Conservation (phyloP, 2,329 filamentous ascomycete genomes). For the Calonectria pauciramosa region DNA sequence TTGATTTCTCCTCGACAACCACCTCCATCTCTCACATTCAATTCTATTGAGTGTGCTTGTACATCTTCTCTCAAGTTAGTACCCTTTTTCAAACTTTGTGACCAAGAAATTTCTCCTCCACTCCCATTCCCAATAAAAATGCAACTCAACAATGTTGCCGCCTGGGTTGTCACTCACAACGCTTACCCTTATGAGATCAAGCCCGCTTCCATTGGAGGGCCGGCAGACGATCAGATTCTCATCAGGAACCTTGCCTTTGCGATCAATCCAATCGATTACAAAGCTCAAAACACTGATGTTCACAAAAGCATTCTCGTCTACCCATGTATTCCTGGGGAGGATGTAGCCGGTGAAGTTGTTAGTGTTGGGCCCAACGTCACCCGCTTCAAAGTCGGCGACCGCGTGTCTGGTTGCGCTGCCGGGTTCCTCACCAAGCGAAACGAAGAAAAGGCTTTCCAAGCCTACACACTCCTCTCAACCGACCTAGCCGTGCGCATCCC, state of each 20-base stretch:
- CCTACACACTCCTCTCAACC: neutral
- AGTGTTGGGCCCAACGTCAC: neutral
- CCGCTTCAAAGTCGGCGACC: conserved; percentile 1
- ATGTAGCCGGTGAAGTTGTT: conserved; percentile 11
- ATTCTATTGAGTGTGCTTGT: neutral
- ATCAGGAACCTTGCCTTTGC: neutral
- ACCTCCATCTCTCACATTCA: neutral
- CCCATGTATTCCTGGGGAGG: neutral
- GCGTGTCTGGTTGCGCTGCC: neutral
- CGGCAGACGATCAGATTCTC: neutral
- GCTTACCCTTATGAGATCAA: neutral
- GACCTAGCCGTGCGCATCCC: neutral
- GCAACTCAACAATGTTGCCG: neutral
- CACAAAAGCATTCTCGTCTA: neutral
- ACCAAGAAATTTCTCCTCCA: neutral
- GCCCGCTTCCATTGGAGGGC: neutral
- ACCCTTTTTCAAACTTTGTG: neutral
- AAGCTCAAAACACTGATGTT: neutral
- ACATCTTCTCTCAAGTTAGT: neutral
- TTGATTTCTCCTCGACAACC: neutral
- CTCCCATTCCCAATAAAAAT: neutral
- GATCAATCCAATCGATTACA: neutral
- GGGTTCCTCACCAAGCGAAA: neutral
- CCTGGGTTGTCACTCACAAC: neutral
- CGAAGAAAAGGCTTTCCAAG: neutral